Base-by-base conservation (phyloP, 306 rosid genomes). In the Cicer bijugum region DNA sequence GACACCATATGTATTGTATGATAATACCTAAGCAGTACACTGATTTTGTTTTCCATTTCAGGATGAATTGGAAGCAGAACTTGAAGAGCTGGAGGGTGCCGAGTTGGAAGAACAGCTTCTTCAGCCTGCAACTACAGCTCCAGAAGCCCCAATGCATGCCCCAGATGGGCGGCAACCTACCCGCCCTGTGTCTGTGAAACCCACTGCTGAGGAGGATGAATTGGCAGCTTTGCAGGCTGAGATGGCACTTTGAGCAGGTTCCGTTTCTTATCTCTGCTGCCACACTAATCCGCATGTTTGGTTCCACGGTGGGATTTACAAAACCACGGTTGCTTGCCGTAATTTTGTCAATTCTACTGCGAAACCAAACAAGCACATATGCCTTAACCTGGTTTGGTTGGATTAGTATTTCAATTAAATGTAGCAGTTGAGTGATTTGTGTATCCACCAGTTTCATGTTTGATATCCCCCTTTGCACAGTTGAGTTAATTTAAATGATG, bases 51-150 rank as follows among this genome's bases (percentile, higher is more conserved):
- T 78, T 14, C 68, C 37, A 28, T 78, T 76, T 81, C 87, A 94
- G 99, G 99, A 94, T 60, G 99, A 94, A 81, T 76, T 95, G 86
- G 97, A 91, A 86, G 99, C 97, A 28, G 97, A 95, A 80, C 97
- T 95, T 40, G 99, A 95, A 86, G 99, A 95, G 85, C 89, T 95
- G 40, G 99, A 95, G 82, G 92, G 99, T 42, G 93, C 97, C 8
- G 99, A 95, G 81, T 85, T 88, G 93, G 97, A 95, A 89, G 99
- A 95, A 69, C 97, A 90, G 64, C 97, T 95, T 80, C 99, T 95
- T 73, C 96, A 95, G 84, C 99, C 99, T 0, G 92, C 99, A 74
- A 88, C 97, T 79, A 87, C 90, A 45, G 86, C 96, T 65, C 97
- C 97, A 44, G 97, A 90, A 6, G 93, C 99, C 17, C 92, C 93